Evolutionary conservation across 371 early-diverging fungal species (phyloP).

Genomic region (Rhizopus delemar): DNA sequence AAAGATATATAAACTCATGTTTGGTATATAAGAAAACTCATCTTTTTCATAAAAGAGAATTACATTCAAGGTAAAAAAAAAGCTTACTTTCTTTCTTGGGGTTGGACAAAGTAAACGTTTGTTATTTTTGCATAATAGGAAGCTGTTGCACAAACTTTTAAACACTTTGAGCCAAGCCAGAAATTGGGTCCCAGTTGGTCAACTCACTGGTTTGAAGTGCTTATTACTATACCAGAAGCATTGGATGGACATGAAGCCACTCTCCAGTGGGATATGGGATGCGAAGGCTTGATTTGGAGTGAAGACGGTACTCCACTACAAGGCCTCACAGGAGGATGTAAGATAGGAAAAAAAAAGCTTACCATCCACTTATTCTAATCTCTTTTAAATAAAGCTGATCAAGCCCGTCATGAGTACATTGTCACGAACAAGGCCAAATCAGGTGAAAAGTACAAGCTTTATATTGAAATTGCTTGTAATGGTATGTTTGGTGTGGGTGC

Average conservation of each 20-base stretch:
- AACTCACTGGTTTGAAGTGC: constrained; percentile 87
- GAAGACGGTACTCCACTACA: constrained; percentile 80
- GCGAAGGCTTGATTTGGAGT: constrained; percentile 90
- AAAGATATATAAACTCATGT: background rate
- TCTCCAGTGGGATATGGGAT: constrained; percentile 81
- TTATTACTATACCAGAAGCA: constrained; percentile 63
- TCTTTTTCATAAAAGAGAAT: constrained; percentile 32
- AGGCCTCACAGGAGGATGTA: constrained; percentile 84
- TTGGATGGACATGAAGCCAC: constrained; percentile 69
- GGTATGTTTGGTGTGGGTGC: constrained; percentile 88
- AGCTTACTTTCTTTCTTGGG: no score
- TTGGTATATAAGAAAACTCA: background rate
- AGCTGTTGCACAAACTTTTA: constrained; percentile 42
- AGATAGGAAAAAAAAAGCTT: background rate
- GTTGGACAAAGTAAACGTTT: background rate
- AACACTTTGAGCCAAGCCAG: constrained; percentile 28
- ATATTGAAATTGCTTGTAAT: constrained; percentile 92
- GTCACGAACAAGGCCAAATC: constrained; percentile 64
- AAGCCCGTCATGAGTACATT: constrained; percentile 76
- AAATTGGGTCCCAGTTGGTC: constrained; percentile 67
- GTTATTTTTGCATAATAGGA: constrained; percentile 32
- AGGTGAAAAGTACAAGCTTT: constrained; percentile 70
- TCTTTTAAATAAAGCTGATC: constrained; percentile 37
- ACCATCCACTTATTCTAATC: background rate
- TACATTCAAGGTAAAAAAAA: constrained; percentile 35